Base-by-base conservation (phyloP, 2,329 filamentous ascomycete species). In the Rhynchosporium secalis region DNA sequence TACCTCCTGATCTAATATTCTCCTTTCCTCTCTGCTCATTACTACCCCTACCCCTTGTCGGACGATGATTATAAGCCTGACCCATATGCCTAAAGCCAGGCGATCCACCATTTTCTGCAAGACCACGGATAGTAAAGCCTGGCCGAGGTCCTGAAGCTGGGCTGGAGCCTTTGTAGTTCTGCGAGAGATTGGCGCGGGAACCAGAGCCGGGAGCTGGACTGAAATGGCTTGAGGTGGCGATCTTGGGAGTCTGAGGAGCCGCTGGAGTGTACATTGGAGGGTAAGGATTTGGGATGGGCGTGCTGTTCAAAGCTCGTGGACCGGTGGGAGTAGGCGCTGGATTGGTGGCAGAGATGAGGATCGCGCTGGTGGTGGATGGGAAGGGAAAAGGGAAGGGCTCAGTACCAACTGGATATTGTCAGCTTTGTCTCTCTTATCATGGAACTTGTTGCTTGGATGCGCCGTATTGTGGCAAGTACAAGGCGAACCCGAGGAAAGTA, bases 371-470 rank as follows among this genome's bases (percentile, higher is more conserved):
- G 43, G n/a, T 48, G 4, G 56, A 48, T 29, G 56, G 56, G 56
- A 58, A 58, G 10, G 56, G 56, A 45, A 58, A 58, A 38, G 56
- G 56, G 45, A 48, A 58, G 12, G 56, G 43, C 28, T 58, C 56
- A 10, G 6, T 31, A n/a, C 28, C 41, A n/a, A 58, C 56, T 58
- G 15, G 10, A 28, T 9, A 13, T 15, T 26, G n/a, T 58, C 43
- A 58, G 56, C 31, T n/a, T 56, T n/a, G 26, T 4, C 10, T n/a
- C n/a, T 26, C 9, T 40, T 7, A 13, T 10, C 4, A 12, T 26
- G 12, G 15, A 40, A 20, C 20, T 10, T 54, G 12, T 3, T 40
- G 7, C 10, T 55, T n/a, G 13, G 13, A 38, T 29, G n/a, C 15
- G 43, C 15, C 40, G n/a, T 46, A 10, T 15, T 15, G 12, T 43